Conservation (phyloP, 192 early-diverging fungal genomes). For the Podila horticola region DNA sequence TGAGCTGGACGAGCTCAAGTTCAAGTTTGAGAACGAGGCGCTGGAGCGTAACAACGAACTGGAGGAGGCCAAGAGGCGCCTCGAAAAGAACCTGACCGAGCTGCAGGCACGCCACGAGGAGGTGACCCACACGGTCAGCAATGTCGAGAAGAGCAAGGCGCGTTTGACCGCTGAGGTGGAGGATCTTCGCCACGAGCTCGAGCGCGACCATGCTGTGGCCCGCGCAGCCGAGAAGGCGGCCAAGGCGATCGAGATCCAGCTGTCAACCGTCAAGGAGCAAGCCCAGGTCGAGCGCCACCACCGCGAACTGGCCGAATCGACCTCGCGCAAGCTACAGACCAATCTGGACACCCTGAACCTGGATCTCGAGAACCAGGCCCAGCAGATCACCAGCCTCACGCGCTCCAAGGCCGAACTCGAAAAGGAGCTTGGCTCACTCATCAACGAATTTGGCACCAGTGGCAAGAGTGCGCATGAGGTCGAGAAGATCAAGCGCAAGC, state of each 20-base stretch:
- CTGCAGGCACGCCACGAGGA: conserved; percentile 54
- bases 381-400: conserved; percentile 62
- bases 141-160: conserved; percentile 76
- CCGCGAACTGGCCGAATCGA: conserved; percentile 69
- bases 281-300: conserved; percentile 69
- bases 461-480: conserved; percentile 80
- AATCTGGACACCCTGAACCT: conserved; percentile 64
- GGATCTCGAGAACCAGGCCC: conserved; percentile 66
- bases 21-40: conserved; percentile 61
- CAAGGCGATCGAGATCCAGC: conserved; percentile 69
- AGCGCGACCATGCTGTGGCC: conserved; percentile 78
- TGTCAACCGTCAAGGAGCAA: conserved; percentile 58
- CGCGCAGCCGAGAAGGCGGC: conserved; percentile 70
- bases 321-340: conserved; percentile 65
- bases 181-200: conserved; percentile 77
- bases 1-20: conserved; percentile 74
- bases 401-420: conserved; percentile 75
- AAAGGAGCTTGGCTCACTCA: conserved; percentile 69
- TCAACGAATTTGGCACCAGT: conserved; percentile 80
- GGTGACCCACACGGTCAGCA: conserved; percentile 61
- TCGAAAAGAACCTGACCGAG: conserved; percentile 44
- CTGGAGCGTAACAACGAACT: conserved; percentile 53
- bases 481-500: conserved; percentile 69
- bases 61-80: conserved; percentile 54
- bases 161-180: conserved; percentile 78